These are phyloP conservation scores for Candida corydali DNA, from an alignment of 805 yeast species.

Conservation along the genomic window DNA sequence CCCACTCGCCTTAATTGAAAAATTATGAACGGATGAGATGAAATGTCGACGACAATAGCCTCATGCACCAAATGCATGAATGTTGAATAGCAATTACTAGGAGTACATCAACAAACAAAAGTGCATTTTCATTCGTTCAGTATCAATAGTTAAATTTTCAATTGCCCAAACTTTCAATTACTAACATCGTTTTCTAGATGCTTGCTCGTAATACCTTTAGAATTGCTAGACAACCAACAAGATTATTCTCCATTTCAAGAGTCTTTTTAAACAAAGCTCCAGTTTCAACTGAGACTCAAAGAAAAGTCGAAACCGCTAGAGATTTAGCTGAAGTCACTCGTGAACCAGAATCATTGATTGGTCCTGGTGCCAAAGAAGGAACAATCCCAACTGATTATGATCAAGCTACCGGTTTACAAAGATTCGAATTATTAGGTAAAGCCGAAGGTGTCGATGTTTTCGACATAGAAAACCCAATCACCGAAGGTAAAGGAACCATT, in stretches of 20 bases:
- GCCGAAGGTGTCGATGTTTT: conserved; percentile 92
- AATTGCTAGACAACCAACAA: conserved; percentile 24
- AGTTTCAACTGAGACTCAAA: conserved; percentile 51
- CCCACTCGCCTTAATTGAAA: too few relatives aligned
- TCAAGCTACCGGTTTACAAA: conserved; percentile 97
- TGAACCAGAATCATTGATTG: conserved; percentile 71
- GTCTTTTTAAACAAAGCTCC: conserved; percentile 16
- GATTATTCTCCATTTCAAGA: conserved; percentile 36
- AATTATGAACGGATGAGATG: not conserved
- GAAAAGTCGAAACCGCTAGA: conserved; percentile 50
- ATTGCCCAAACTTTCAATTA: conserved; percentile 5
- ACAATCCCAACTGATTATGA: conserved; percentile 89
- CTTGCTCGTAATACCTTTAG: conserved; percentile 36
- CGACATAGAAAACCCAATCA: conserved; percentile 83
- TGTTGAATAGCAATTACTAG: too few relatives aligned
- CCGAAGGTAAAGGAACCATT: conserved; percentile 88
- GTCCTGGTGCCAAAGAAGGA: conserved; percentile 85
- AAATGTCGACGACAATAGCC: not conserved
- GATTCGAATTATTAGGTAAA: conserved; percentile 91
- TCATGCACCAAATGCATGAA: not conserved
- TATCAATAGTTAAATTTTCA: too few relatives aligned
- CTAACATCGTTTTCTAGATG: conserved; percentile 12
- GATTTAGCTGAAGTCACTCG: conserved; percentile 67
- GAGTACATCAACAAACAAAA: too few relatives aligned
- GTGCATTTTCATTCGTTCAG: too few relatives aligned